Evolutionary conservation across 768 basidiomycete genomes (phyloP).

Genomic region (Trichaptum fuscoviolaceum): DNA sequence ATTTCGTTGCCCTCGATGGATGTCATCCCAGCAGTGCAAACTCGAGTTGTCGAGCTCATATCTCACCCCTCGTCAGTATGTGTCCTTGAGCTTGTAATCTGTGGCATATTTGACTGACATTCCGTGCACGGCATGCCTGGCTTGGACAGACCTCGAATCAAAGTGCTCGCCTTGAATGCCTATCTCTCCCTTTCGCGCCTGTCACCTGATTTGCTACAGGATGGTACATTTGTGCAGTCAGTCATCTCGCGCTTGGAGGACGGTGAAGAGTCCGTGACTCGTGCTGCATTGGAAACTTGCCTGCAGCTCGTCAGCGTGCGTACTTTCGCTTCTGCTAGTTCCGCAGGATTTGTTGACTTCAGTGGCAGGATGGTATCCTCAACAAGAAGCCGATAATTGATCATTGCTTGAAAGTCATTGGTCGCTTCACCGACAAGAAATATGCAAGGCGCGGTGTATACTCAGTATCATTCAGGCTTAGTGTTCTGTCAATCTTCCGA

Average conservation of each 20-base stretch:
- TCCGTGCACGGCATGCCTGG: constrained; percentile 5
- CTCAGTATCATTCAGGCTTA: neutral
- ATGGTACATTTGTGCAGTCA: constrained; percentile 18
- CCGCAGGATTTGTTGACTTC: neutral
- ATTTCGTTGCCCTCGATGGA: constrained; percentile 58
- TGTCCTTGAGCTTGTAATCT: constrained; percentile 14
- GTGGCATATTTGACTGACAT: neutral
- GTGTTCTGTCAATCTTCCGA: neutral
- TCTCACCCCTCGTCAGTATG: constrained; percentile 72
- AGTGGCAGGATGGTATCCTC: neutral
- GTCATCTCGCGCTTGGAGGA: constrained; percentile 40
- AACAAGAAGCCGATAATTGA: neutral
- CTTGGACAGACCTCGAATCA: constrained; percentile 46
- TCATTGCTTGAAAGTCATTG: neutral
- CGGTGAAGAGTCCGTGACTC: constrained; percentile 35
- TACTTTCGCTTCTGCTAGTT: neutral
- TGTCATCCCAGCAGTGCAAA: constrained; percentile 70
- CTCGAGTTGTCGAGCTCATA: constrained; percentile 58
- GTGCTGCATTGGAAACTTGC: constrained; percentile 38
- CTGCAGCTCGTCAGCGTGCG: constrained; percentile 26
- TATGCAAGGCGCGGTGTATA: neutral
- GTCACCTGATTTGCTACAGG: constrained; percentile 39
- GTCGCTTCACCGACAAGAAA: neutral
- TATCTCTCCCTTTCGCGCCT: constrained; percentile 45
- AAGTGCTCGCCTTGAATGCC: constrained; percentile 56